Evolutionary conservation across 352 stramenopile species (phyloP), one percentile per base, ranked within the genome.

Genomic region (Phytophthora multivora): DNA sequence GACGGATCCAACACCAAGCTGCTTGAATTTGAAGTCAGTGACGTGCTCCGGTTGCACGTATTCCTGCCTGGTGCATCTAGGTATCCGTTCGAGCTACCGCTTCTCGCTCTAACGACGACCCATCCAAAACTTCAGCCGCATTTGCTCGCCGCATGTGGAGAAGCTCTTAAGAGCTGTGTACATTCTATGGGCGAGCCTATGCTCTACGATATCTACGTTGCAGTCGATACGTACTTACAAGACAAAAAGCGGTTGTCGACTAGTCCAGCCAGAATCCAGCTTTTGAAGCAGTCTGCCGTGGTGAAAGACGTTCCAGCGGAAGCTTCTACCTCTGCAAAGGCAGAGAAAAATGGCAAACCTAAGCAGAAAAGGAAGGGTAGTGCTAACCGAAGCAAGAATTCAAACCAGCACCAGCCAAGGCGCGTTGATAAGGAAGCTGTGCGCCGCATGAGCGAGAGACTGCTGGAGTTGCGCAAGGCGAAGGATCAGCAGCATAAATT

Each of bases 161-260:
- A 74, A 18, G 77, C 73, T 5, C 68, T 89, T 10, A 75, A 86
- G 43, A 78, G 75, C n/a, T 84, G 74, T 26, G 58, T 70, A 8
- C 73, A 71, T 11, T 71, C 69, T 1, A 68, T 93, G 6, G 87
- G 87, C 5, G 87, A 92, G 13, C 87, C 87, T 2, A 86, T 93
- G 73, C 71, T 95, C 13, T 95, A 93, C 60, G 83, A 93, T 40
- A 74, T 95, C 16, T 89, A 77, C 47, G 83, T 89, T 40, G 74
- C 81, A 1, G 69, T 92, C 10, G 83, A 93, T 46, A 75, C 69
- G 2, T 71, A 86, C 30, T 53, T 90, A 12, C 64, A 74, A 9
- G 64, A 87, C 19, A 52, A 62, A 9, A 58, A 52, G 8, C 59
- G 67, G 11, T 59, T 79, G 15, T 40, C 43, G 0, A 80, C 30